A percentile compares a stretch with the other conserved stretches of the same genome.
Conservation (phyloP, 139 green algal genomes). For the Coccomyxa sp. region DNA sequence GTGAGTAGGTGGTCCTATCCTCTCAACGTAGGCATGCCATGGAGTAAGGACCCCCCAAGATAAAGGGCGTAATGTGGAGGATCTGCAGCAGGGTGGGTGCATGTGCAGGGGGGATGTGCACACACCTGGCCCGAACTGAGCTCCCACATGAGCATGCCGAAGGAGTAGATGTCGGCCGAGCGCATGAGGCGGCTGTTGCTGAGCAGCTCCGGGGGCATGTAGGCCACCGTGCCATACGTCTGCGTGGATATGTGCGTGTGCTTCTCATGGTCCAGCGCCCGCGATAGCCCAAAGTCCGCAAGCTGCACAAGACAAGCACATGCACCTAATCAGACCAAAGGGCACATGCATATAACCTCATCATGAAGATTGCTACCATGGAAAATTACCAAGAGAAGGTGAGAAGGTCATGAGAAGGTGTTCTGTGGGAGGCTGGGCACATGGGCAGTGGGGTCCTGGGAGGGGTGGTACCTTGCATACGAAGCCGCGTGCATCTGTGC, state of each 20-base stretch:
- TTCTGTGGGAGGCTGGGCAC: not conserved
- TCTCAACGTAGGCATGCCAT: too few relatives aligned
- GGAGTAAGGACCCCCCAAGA: too few relatives aligned
- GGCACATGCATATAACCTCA: too few relatives aligned
- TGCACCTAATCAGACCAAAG: not conserved
- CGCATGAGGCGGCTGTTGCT: constrained; percentile 6
- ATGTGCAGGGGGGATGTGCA: too few relatives aligned
- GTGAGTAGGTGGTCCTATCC: too few relatives aligned
- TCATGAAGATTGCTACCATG: too few relatives aligned
- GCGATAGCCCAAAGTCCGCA: constrained; percentile 36
- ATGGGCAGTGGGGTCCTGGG: not conserved
- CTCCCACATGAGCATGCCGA: constrained; percentile 27
- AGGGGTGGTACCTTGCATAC: constrained; percentile 47
- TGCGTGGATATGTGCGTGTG: constrained; percentile 31
- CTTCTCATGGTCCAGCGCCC: constrained; percentile 14
- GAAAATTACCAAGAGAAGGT: too few relatives aligned
- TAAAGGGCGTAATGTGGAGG: too few relatives aligned
- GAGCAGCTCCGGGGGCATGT: constrained; percentile 39
- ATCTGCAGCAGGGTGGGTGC: too few relatives aligned
- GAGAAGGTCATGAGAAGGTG: too few relatives aligned
- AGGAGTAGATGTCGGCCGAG: constrained; percentile 35
- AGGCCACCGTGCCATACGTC: constrained; percentile 25
- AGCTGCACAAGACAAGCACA: constrained; percentile 3
- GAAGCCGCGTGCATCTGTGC: constrained; percentile 47
- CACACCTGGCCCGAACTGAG: not conserved